A percentile compares a stretch with the other conserved stretches of the same genome.
Conservation (phyloP, 805 yeast genomes). For the Hanseniaspora nectarophila region DNA sequence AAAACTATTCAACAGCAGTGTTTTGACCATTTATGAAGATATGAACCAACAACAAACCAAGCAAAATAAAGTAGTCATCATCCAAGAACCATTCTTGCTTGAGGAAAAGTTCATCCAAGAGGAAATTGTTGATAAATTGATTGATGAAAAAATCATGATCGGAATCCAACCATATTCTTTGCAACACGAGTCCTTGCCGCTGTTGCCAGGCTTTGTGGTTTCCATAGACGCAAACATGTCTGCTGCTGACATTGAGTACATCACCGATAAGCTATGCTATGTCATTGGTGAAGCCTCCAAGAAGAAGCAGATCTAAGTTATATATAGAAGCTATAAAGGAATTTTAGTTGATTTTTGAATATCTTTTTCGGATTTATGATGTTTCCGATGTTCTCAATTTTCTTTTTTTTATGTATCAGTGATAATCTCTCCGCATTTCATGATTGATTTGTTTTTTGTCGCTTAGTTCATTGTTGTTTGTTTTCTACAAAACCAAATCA, state of each 20-base stretch:
- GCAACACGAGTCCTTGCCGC: conserved; percentile 63
- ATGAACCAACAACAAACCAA: conserved; percentile 25
- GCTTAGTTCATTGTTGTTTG: too few relatives aligned
- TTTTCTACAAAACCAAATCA: too few relatives aligned
- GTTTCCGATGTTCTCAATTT: too few relatives aligned
- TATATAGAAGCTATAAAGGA: too few relatives aligned
- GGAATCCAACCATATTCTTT: conserved; percentile 52
- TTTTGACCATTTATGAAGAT: conserved; percentile 23
- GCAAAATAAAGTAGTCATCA: conserved; percentile 24
- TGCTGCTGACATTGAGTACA: conserved; percentile 29
- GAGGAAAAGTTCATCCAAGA: conserved; percentile 56
- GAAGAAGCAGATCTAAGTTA: neutral
- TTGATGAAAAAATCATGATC: conserved; percentile 44
- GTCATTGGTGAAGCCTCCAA: conserved; percentile 13
- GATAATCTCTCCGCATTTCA: too few relatives aligned
- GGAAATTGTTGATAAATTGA: conserved; percentile 47
- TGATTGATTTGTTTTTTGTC: too few relatives aligned
- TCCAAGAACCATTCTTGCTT: conserved; percentile 29
- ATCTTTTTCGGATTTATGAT: too few relatives aligned
- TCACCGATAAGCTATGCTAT: neutral
- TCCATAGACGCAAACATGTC: conserved; percentile 38
- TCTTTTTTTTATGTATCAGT: too few relatives aligned
- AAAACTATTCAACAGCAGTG: conserved; percentile 24
- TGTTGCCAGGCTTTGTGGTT: conserved; percentile 49
- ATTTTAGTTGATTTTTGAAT: too few relatives aligned